Percentiles rank a stretch among this genome's conserved stretches.
phyloP scores from a whole-genome alignment of 148 eudicot genomes.

The Pouteria glomerata region DNA sequence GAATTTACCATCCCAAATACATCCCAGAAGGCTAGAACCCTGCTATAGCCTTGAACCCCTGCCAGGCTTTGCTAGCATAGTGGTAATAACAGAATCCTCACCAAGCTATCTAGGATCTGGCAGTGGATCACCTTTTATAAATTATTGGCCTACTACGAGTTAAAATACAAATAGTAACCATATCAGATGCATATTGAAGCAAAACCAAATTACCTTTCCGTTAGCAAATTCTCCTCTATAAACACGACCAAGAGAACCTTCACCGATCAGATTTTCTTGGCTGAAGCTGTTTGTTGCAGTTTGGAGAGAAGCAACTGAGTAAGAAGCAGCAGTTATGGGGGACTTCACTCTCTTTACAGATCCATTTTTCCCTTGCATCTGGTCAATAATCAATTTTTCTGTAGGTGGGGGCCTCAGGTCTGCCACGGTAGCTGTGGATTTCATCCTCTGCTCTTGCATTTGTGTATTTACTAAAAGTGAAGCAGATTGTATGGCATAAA shows the following conservation, averaged over 20 bases:
- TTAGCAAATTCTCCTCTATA: slow-evolving; percentile 88
- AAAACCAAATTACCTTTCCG: slow-evolving; percentile 65
- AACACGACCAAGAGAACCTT: slow-evolving; percentile 99
- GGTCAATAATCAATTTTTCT: slow-evolving; percentile 54
- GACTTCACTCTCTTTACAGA: slow-evolving; percentile 67
- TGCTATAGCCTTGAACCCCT: too few species aligned
- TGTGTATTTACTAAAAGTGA: slow-evolving; percentile 40
- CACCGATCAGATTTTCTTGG: slow-evolving; percentile 90
- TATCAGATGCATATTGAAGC: neutral
- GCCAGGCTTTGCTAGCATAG: neutral
- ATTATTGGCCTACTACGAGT: neutral
- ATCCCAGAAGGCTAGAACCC: neutral
- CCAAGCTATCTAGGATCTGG: neutral
- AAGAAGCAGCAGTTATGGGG: slow-evolving; percentile 79
- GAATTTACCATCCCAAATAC: neutral
- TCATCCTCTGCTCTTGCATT: slow-evolving; percentile 72
- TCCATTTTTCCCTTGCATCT: slow-evolving; percentile 67
- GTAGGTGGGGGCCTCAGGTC: slow-evolving; percentile 69
- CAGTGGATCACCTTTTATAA: slow-evolving; percentile 2
- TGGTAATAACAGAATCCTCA: neutral
- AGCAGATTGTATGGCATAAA: slow-evolving; percentile 8
- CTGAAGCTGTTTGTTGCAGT: slow-evolving; percentile 91
- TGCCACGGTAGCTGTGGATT: slow-evolving; percentile 42
- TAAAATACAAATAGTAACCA: neutral
- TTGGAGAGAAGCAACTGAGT: slow-evolving; percentile 89